These are phyloP conservation scores for Penicillium sp. DNA, from an alignment of 2,329 filamentous ascomycete species.

Conservation along the genomic window DNA sequence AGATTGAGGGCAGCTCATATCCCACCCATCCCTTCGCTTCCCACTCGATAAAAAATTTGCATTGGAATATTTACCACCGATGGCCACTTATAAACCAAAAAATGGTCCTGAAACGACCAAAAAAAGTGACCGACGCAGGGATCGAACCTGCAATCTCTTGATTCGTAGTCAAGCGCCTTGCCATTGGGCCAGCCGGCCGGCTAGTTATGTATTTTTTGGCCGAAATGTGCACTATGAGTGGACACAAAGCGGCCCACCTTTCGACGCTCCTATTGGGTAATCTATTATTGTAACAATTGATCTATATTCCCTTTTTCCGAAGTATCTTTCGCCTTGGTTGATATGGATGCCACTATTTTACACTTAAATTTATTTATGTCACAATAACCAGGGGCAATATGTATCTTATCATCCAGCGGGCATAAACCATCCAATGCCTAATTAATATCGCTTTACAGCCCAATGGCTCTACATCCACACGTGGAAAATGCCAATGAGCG, in stretches of 20 bases:
- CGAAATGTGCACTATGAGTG: not conserved
- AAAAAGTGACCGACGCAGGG: slow-evolving; percentile 38
- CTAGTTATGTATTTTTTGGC: not conserved
- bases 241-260: not conserved
- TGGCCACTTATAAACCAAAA: not conserved
- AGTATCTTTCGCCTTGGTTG: too few relatives aligned
- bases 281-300: not conserved
- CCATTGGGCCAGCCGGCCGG: slow-evolving; percentile 46
- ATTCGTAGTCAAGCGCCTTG: slow-evolving; percentile 54
- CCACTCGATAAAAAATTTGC: too few relatives aligned
- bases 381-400: not conserved
- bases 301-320: too few relatives aligned
- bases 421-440: too few relatives aligned
- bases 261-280: not conserved
- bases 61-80: not conserved
- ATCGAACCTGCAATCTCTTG: slow-evolving; percentile 52
- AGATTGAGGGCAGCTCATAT: too few relatives aligned
- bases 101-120: not conserved
- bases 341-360: not conserved
- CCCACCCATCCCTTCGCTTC: too few relatives aligned
- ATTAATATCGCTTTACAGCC: rapidly evolving
- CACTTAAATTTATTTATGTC: not conserved
- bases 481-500: too few relatives aligned
- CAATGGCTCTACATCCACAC: rapidly evolving
- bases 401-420: not conserved